A percentile compares a stretch with the other conserved stretches of the same genome.
Evolutionary conservation across 2,329 filamentous ascomycete species (phyloP).

Genomic region (Herpotrichia juniperi): DNA sequence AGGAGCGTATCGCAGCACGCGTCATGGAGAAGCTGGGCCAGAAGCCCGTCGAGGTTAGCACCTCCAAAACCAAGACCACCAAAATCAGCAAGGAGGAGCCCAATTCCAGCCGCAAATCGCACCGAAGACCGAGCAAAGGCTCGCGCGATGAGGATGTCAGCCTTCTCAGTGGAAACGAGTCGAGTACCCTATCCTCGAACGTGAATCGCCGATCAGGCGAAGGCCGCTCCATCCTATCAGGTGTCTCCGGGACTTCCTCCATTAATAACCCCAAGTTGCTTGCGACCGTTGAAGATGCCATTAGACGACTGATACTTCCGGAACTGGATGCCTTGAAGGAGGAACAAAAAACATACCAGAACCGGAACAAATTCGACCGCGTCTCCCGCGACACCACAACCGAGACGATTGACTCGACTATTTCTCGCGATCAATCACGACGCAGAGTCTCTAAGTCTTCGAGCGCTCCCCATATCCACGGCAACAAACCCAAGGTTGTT

Average conservation of each 20-base stretch:
- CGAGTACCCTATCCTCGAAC: constrained; percentile 66
- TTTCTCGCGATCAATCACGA: constrained; percentile 52
- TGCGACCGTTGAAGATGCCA: constrained; percentile 91
- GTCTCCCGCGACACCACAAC: constrained; percentile 56
- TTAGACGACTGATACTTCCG: constrained; percentile 85
- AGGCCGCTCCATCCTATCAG: constrained; percentile 65
- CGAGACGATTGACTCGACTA: constrained; percentile 65
- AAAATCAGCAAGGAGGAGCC: constrained; percentile 36
- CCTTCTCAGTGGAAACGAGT: constrained; percentile 59
- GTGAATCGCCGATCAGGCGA: constrained; percentile 62
- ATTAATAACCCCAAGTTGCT: constrained; percentile 92
- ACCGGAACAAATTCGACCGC: constrained; percentile 70
- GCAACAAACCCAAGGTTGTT: constrained; percentile 63
- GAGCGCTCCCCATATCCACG: constrained; percentile 64
- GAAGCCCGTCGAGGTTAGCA: constrained; percentile 51
- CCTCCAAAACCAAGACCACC: constrained; percentile 22
- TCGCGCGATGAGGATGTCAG: constrained; percentile 50
- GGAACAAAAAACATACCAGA: constrained; percentile 80
- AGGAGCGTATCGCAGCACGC: constrained; percentile 70
- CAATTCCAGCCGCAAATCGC: constrained; percentile 38
- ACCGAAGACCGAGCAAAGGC: constrained; percentile 51
- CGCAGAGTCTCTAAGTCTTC: constrained; percentile 65
- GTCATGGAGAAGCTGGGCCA: constrained; percentile 70
- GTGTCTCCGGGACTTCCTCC: constrained; percentile 63
- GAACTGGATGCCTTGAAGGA: constrained; percentile 91